A percentile compares a stretch with the other conserved stretches of the same genome.
These are phyloP conservation scores for Colletotrichum eleusines DNA, from an alignment of 2,329 filamentous ascomycete genomes.

Conservation along the genomic window DNA sequence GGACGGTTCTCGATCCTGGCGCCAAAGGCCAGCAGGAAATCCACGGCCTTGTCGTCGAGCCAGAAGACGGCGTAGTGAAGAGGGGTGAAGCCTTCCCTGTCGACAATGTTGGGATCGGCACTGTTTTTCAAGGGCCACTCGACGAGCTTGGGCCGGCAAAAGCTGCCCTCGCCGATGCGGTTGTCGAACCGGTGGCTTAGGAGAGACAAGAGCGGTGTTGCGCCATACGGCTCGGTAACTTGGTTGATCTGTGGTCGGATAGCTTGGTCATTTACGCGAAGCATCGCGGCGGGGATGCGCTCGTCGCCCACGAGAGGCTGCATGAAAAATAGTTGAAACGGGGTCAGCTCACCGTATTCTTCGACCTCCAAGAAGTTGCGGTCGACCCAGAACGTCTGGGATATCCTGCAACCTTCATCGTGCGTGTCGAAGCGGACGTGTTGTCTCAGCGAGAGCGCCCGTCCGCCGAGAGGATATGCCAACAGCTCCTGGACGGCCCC, in stretches of 20 bases:
- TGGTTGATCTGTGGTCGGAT: constrained; percentile 8
- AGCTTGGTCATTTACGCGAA: background rate
- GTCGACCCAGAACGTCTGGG: background rate
- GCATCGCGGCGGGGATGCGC: constrained; percentile 23
- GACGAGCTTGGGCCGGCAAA: constrained; percentile 27
- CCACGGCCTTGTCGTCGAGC: constrained; percentile 18
- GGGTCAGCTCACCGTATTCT: constrained; percentile 4
- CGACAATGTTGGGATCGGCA: constrained; percentile 22
- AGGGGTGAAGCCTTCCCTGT: constrained; percentile 24
- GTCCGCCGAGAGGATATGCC: background rate
- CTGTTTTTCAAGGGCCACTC: constrained; percentile 26
- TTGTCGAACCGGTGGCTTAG: constrained; percentile 29
- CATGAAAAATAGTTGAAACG: constrained; percentile 30
- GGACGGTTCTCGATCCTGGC: background rate
- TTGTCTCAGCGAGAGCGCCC: background rate
- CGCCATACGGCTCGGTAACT: background rate
- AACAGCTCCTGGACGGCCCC: background rate
- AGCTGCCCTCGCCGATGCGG: constrained; percentile 5
- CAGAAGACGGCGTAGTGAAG: constrained; percentile 33
- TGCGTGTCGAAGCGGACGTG: background rate
- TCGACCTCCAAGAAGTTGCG: background rate
- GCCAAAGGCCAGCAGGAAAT: constrained; percentile 19
- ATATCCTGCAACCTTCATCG: background rate
- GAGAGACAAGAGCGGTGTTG: constrained; percentile 19
- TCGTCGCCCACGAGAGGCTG: constrained; percentile 24